Percentiles rank a stretch among this genome's conserved stretches.
Conservation (phyloP, 1,139 yeast genomes). For the Oligophagozyma castellii region DNA sequence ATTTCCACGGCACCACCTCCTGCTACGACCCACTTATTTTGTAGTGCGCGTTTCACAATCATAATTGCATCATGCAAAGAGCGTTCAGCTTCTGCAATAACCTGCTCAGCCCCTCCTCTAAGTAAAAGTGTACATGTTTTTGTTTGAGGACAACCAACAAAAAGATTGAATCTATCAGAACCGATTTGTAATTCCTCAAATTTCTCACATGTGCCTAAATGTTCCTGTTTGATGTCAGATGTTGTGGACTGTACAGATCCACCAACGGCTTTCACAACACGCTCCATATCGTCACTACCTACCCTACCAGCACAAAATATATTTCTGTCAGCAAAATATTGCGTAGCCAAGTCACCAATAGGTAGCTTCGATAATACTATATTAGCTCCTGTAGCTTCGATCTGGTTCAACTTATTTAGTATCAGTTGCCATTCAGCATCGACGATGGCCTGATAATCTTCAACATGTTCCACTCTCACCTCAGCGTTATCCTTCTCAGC, state of each 20-base stretch:
- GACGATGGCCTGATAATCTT: slow-evolving; percentile 88
- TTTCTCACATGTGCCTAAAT: slow-evolving; percentile 71
- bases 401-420: slow-evolving; percentile 69
- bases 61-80: slow-evolving; percentile 95
- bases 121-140: slow-evolving; percentile 85
- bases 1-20: slow-evolving; percentile 99
- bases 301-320: slow-evolving; percentile 98
- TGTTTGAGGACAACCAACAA: slow-evolving; percentile 84
- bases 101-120: slow-evolving; percentile 98
- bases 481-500: slow-evolving; percentile 99
- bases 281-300: slow-evolving; percentile 72
- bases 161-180: slow-evolving; percentile 83
- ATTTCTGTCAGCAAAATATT: slow-evolving; percentile 89
- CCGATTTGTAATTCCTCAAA: slow-evolving; percentile 96
- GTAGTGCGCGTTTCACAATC: slow-evolving; percentile 93
- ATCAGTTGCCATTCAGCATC: slow-evolving; percentile 98
- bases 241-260: slow-evolving; percentile 84
- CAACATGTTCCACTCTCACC: slow-evolving; percentile 86
- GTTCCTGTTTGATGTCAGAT: slow-evolving; percentile 54
- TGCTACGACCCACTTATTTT: slow-evolving; percentile 78
- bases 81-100: slow-evolving; percentile 95
- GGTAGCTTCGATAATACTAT: slow-evolving; percentile 90
- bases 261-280: slow-evolving; percentile 90
- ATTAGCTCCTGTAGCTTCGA: slow-evolving; percentile 76
- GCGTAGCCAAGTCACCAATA: slow-evolving; percentile 96